A percentile compares a stretch with the other conserved stretches of the same genome.
Evolutionary conservation across 1,284 basidiomycete genomes (phyloP).

Genomic region (Stereum hirsutum): DNA sequence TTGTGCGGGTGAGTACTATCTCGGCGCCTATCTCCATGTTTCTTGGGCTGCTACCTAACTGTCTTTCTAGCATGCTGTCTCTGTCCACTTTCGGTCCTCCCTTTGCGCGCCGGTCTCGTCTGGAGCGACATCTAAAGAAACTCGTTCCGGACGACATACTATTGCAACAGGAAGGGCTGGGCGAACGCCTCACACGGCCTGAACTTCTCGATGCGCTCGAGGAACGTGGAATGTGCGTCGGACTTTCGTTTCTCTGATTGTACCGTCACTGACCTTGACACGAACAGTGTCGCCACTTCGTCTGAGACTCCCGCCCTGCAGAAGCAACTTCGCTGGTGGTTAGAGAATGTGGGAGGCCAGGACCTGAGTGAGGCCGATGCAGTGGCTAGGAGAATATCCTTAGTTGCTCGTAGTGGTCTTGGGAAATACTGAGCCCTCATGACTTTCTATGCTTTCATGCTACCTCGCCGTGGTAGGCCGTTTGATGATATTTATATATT

Average conservation of each 20-base stretch:
- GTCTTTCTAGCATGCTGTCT: conserved; percentile 38
- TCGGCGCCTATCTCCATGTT: neutral
- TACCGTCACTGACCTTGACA: conserved; percentile 13
- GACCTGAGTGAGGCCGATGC: conserved; percentile 25
- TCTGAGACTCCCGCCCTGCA: conserved; percentile 28
- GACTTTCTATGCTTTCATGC: no score
- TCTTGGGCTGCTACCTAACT: conserved; percentile 4
- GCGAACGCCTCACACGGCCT: conserved; percentile 33
- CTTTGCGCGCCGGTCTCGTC: conserved; percentile 39
- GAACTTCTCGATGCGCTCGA: conserved; percentile 55
- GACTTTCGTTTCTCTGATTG: conserved; percentile 2
- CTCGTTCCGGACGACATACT: conserved; percentile 53
- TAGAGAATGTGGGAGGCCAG: conserved; percentile 28
- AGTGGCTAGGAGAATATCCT: conserved; percentile 31
- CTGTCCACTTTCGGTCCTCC: conserved; percentile 50
- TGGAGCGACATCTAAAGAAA: conserved; percentile 44
- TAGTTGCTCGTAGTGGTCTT: conserved; percentile 22
- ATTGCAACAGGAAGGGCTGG: conserved; percentile 39
- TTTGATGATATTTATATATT: no score
- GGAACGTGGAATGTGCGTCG: conserved; percentile 67
- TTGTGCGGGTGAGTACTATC: conserved; percentile 22
- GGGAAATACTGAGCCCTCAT: no score
- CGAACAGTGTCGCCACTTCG: conserved; percentile 27
- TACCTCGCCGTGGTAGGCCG: no score
- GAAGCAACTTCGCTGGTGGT: conserved; percentile 51